phyloP scores from a whole-genome alignment of 1,139 yeast species.

The Scheffersomyces cryptocercus region DNA sequence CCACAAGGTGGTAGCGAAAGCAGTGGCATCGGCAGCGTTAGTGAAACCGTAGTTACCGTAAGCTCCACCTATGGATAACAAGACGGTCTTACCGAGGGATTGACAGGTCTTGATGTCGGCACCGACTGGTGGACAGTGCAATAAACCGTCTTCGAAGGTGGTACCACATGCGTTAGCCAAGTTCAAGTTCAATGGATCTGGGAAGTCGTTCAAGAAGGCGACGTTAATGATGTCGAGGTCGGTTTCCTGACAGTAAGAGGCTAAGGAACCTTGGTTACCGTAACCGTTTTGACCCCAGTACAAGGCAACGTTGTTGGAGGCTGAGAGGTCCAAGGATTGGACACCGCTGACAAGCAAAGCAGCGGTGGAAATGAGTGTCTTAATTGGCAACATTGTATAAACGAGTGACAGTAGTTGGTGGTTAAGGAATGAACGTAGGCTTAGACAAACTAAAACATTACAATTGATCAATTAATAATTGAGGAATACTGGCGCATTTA shows the following conservation, averaged over 20 bases:
- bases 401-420: neutral
- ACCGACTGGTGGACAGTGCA: constrained; percentile 11
- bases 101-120: constrained; percentile 16
- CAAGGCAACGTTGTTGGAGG: constrained; percentile 7
- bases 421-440: neutral
- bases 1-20: constrained; percentile 13
- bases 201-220: constrained; percentile 12
- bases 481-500: no score
- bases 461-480: no score
- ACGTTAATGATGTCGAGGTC: constrained; percentile 13
- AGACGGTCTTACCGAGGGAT: constrained; percentile 11
- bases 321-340: constrained; percentile 1
- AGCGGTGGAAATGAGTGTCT: neutral
- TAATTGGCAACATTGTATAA: constrained; percentile 1
- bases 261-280: constrained; percentile 10
- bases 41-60: constrained; percentile 11
- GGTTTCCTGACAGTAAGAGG: constrained; percentile 11
- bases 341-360: constrained; percentile 1
- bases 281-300: constrained; percentile 19
- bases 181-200: constrained; percentile 7
- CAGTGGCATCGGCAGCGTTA: constrained; percentile 8
- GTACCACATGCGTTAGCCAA: constrained; percentile 12
- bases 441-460: no score
- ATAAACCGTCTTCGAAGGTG: constrained; percentile 12
- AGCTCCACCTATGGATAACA: constrained; percentile 16